These are phyloP conservation scores for Ophiostoma australiae DNA, from an alignment of 2,329 filamentous ascomycete species.

Conservation along the genomic window DNA sequence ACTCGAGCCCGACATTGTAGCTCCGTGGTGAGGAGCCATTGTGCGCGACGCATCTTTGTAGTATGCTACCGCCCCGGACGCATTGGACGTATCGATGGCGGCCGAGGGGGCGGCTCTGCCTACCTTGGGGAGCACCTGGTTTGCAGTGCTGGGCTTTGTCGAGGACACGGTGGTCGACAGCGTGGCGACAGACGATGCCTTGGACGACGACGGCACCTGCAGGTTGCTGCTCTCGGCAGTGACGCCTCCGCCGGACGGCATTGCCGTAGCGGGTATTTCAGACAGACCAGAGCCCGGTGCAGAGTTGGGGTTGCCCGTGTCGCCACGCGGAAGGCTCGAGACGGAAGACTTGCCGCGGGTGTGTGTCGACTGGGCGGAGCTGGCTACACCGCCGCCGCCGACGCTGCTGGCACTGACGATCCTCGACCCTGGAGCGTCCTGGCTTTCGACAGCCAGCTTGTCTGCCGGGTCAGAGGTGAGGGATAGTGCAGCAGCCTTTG, in stretches of 20 bases:
- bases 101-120: constrained; percentile 41
- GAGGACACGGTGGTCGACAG: constrained; percentile 41
- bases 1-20: constrained; percentile 1
- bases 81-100: constrained; percentile 44
- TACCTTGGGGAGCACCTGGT: constrained; percentile 41
- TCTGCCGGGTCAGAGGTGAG: not conserved
- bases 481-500: constrained; percentile 33
- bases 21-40: constrained; percentile 28
- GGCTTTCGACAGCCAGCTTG: not conserved
- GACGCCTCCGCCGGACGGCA: constrained; percentile 35
- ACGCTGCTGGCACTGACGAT: constrained; percentile 40
- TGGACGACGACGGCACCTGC: constrained; percentile 41
- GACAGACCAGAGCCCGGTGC: constrained; percentile 31
- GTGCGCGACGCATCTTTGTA: constrained; percentile 45
- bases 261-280: constrained; percentile 36
- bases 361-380: constrained; percentile 21
- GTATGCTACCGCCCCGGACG: constrained; percentile 47
- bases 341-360: constrained; percentile 36
- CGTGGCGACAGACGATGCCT: constrained; percentile 46
- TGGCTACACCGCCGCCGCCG: constrained; percentile 25
- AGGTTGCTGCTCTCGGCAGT: constrained; percentile 40
- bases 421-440: not conserved
- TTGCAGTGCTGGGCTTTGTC: constrained; percentile 39
- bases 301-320: constrained; percentile 31
- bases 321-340: constrained; percentile 30